Conservation (phyloP, 345 rosid genomes). For the Turritis glabra region DNA sequence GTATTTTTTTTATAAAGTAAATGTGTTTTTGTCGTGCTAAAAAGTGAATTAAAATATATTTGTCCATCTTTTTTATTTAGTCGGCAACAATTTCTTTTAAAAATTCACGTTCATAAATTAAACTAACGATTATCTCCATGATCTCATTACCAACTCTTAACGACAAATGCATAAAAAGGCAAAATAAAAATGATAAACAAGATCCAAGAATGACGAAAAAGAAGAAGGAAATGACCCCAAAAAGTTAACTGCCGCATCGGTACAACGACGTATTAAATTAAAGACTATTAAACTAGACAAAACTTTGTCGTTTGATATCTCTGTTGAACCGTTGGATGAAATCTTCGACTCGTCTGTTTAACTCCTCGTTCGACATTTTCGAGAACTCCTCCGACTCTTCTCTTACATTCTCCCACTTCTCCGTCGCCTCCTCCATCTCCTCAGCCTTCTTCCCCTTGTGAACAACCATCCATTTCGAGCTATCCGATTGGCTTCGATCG, state of each 20-base stretch:
- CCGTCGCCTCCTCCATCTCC: slow-evolving; percentile 12
- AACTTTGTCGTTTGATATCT: slow-evolving; percentile 57
- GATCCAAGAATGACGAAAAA: background rate
- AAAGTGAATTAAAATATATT: background rate
- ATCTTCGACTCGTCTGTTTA: slow-evolving; percentile 76
- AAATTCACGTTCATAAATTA: background rate
- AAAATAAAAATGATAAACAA: slow-evolving; percentile 2
- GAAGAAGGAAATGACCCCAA: background rate
- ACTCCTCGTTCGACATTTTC: slow-evolving; percentile 68
- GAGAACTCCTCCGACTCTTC: slow-evolving; percentile 56
- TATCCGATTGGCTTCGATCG: slow-evolving; percentile 20
- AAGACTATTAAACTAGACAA: slow-evolving; percentile 18
- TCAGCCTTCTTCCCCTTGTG: background rate
- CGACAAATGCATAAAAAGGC: slow-evolving; percentile 11
- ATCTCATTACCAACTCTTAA: slow-evolving; percentile 34
- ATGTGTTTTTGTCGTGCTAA: background rate
- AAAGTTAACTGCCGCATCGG: slow-evolving; percentile 2
- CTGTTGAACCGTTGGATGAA: slow-evolving; percentile 61
- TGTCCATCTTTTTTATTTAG: background rate
- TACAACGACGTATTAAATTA: background rate
- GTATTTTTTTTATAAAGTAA: too few species aligned
- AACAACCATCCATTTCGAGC: slow-evolving; percentile 31
- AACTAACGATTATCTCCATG: slow-evolving; percentile 8
- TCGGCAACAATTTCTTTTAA: background rate
- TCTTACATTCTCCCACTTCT: slow-evolving; percentile 32